Percentiles rank a stretch among this genome's conserved stretches.
These are phyloP conservation scores for Pestalotiopsis sp. DNA, from an alignment of 2,329 filamentous ascomycete species.

Conservation along the genomic window DNA sequence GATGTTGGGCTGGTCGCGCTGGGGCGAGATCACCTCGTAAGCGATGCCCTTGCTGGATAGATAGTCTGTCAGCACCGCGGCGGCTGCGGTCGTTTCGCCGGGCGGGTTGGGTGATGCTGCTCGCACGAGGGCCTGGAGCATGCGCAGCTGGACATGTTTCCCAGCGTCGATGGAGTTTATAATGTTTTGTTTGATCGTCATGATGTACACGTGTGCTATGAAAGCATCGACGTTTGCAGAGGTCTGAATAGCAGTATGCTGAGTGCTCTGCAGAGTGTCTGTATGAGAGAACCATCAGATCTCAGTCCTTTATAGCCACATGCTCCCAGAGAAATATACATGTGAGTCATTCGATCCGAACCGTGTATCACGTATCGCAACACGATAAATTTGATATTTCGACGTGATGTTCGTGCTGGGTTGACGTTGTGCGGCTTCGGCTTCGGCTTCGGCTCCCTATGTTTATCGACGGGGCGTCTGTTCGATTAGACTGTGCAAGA, in stretches of 20 bases:
- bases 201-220: background rate
- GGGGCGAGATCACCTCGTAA: background rate
- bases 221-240: background rate
- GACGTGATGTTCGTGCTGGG: background rate
- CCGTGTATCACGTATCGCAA: background rate
- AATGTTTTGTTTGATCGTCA: background rate
- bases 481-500: background rate
- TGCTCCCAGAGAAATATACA: background rate
- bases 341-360: background rate
- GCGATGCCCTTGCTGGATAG: background rate
- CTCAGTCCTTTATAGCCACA: background rate
- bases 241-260: background rate
- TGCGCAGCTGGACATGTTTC: background rate
- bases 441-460: background rate
- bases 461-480: too few relatives aligned
- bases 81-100: background rate
- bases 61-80: background rate
- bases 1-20: background rate
- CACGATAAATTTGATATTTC: background rate
- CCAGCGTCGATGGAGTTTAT: background rate
- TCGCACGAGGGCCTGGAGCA: constrained; percentile 1
- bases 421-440: background rate
- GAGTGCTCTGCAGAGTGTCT: background rate
- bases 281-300: background rate
- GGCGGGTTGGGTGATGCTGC: constrained; percentile 6